Percentiles rank a stretch among this genome's conserved stretches.
phyloP scores from a whole-genome alignment of 1,284 basidiomycete species.

The Phellopilus nigrolimitatus region DNA sequence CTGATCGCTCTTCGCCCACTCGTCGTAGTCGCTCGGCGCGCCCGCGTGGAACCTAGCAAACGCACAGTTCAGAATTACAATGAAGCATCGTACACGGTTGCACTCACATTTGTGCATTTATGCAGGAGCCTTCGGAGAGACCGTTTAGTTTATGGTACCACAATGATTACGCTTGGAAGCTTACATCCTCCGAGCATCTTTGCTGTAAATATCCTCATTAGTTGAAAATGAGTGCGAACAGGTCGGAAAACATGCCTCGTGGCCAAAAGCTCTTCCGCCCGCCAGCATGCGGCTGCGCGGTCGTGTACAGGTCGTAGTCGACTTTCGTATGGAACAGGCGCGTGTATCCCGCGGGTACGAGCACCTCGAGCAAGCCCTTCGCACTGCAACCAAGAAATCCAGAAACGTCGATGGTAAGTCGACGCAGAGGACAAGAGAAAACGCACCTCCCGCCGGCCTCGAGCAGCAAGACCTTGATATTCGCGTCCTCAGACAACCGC shows the following conservation, averaged over 20 bases:
- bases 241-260: conserved; percentile 3
- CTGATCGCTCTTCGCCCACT: conserved; percentile 55
- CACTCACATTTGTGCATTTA: conserved; percentile 19
- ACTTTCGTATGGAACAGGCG: conserved; percentile 8
- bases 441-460: conserved; percentile 23
- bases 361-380: not conserved
- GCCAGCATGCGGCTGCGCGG: conserved; percentile 13
- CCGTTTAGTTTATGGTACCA: not conserved
- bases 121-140: conserved; percentile 11
- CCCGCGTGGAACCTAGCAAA: conserved; percentile 57
- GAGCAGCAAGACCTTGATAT: conserved; percentile 25
- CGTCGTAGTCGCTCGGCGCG: conserved; percentile 63
- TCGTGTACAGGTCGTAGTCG: conserved; percentile 16
- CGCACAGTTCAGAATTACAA: not conserved
- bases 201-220: not conserved
- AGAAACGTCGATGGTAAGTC: too few relatives aligned
- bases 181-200: conserved; percentile 21
- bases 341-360: conserved; percentile 7
- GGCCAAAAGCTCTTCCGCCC: conserved; percentile 18
- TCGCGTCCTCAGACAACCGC: conserved; percentile 35
- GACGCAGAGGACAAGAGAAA: not conserved
- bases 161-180: not conserved
- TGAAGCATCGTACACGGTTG: not conserved
- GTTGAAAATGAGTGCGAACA: not conserved
- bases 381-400: conserved; percentile 5